Percentiles rank a stretch among this genome's conserved stretches.
Evolutionary conservation across 2,329 filamentous ascomycete species (phyloP).

Genomic region (Huntiella moniliformis): DNA sequence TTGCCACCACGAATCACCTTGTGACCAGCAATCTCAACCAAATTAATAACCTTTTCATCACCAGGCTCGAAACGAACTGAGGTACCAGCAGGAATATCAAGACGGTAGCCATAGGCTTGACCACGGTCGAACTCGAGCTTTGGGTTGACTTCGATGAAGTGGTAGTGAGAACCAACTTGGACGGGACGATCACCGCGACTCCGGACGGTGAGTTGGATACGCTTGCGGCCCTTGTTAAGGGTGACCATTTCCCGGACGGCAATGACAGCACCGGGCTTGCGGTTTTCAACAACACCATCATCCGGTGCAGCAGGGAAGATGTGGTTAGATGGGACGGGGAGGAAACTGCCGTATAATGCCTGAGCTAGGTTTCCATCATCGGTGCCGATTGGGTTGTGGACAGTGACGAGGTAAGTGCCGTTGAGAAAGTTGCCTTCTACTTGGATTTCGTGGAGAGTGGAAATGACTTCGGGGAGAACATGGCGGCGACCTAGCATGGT

Average conservation of each 20-base stretch:
- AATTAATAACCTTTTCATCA: slow-evolving; percentile 71
- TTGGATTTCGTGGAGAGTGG: slow-evolving; percentile 66
- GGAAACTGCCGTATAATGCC: slow-evolving; percentile 78
- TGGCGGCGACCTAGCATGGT: slow-evolving; percentile 88
- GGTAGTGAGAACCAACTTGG: slow-evolving; percentile 88
- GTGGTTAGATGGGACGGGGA: slow-evolving; percentile 54
- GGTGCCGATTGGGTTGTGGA: slow-evolving; percentile 72
- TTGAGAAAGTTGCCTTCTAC: slow-evolving; percentile 85
- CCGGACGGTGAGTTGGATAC: slow-evolving; percentile 57
- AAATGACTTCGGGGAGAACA: slow-evolving; percentile 64
- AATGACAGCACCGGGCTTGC: slow-evolving; percentile 64
- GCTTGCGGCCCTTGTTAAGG: slow-evolving; percentile 55
- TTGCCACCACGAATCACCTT: slow-evolving; percentile 74
- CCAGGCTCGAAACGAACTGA: slow-evolving; percentile 89
- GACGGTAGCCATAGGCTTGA: slow-evolving; percentile 62
- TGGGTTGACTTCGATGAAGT: slow-evolving; percentile 90
- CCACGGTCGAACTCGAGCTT: slow-evolving; percentile 73
- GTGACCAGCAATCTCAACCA: slow-evolving; percentile 74
- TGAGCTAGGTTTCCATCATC: slow-evolving; percentile 75
- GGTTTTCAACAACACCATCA: slow-evolving; percentile 27
- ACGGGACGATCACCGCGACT: slow-evolving; percentile 80
- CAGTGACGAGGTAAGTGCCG: slow-evolving; percentile 85
- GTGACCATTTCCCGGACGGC: slow-evolving; percentile 47
- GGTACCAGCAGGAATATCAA: slow-evolving; percentile 82
- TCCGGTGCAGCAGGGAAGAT: slow-evolving; percentile 46